Conservation (phyloP, 495 filamentous ascomycete species). For the Penicillium nucicola region DNA sequence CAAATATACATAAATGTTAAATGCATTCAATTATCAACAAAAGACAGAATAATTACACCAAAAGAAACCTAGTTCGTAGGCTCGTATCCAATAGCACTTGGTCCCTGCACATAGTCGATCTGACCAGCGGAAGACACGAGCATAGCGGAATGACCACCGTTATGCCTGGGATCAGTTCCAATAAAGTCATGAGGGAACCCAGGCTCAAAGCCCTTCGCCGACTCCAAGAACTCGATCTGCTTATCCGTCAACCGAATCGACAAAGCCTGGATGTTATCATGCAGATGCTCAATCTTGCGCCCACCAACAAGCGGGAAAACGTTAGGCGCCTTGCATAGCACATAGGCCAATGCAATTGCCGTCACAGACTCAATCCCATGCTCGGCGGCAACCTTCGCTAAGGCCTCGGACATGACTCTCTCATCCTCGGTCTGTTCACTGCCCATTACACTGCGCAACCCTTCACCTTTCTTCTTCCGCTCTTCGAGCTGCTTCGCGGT, state of each 20-base stretch:
- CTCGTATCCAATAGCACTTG: conserved; percentile 30
- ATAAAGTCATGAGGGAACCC: conserved; percentile 54
- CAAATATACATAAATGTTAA: too few species aligned
- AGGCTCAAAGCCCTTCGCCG: conserved; percentile 42
- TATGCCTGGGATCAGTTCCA: conserved; percentile 27
- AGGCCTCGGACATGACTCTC: conserved; percentile 37
- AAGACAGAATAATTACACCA: background rate
- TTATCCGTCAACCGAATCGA: conserved; percentile 49
- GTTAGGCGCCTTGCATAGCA: conserved; percentile 69
- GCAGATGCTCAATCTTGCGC: conserved; percentile 60
- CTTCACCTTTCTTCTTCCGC: conserved; percentile 29
- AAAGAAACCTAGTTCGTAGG: background rate
- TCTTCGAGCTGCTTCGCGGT: conserved; percentile 28
- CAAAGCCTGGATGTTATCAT: conserved; percentile 61
- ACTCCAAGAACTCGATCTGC: conserved; percentile 58
- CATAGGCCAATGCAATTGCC: conserved; percentile 68
- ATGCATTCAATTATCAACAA: too few species aligned
- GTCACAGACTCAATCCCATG: conserved; percentile 47
- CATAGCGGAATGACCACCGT: conserved; percentile 41
- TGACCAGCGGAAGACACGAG: conserved; percentile 36
- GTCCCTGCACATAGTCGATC: conserved; percentile 40
- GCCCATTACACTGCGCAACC: conserved; percentile 19
- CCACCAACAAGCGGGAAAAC: conserved; percentile 75
- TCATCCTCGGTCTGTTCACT: conserved; percentile 36
- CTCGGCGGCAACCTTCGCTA: conserved; percentile 50